These are phyloP conservation scores for Anacardium occidentale DNA, from an alignment of 345 rosid species.

Conservation along the genomic window DNA sequence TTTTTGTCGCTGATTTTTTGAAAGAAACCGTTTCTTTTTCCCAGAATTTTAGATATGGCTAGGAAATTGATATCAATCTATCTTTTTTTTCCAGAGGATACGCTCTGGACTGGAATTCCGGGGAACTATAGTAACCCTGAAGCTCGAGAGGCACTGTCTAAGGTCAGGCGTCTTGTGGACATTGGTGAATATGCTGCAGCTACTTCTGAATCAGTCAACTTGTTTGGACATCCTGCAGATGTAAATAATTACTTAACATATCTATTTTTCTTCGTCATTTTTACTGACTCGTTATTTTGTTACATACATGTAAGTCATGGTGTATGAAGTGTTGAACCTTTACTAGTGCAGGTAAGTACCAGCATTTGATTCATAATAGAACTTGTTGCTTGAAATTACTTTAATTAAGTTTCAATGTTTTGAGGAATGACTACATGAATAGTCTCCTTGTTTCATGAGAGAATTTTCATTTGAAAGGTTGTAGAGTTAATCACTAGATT, in stretches of 20 bases:
- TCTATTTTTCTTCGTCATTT: not conserved
- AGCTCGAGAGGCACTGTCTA: slow-evolving; percentile 58
- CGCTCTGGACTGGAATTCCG: slow-evolving; percentile 85
- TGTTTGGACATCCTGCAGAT: slow-evolving; percentile 66
- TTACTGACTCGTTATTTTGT: not conserved
- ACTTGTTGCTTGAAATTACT: too few species aligned
- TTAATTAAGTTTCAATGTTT: too few species aligned
- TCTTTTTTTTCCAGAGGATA: slow-evolving; percentile 57
- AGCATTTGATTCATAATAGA: not conserved
- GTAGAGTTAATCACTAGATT: not conserved
- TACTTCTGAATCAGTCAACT: slow-evolving; percentile 55
- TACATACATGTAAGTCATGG: too few species aligned
- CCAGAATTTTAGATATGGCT: too few species aligned
- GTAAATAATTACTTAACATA: slow-evolving; percentile 42
- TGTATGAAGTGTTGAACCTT: too few species aligned
- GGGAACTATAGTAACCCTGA: slow-evolving; percentile 61
- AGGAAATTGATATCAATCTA: slow-evolving; percentile 3
- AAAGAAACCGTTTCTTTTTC: not conserved
- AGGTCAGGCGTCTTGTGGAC: slow-evolving; percentile 72
- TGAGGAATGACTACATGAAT: too few species aligned
- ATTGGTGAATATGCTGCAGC: slow-evolving; percentile 63
- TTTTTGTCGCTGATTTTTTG: not conserved
- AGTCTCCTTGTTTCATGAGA: not conserved
- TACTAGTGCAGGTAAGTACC: too few species aligned
- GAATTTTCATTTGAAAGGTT: not conserved